phyloP scores from a whole-genome alignment of 2,329 filamentous ascomycete species.

The Fusarium burgessii region DNA sequence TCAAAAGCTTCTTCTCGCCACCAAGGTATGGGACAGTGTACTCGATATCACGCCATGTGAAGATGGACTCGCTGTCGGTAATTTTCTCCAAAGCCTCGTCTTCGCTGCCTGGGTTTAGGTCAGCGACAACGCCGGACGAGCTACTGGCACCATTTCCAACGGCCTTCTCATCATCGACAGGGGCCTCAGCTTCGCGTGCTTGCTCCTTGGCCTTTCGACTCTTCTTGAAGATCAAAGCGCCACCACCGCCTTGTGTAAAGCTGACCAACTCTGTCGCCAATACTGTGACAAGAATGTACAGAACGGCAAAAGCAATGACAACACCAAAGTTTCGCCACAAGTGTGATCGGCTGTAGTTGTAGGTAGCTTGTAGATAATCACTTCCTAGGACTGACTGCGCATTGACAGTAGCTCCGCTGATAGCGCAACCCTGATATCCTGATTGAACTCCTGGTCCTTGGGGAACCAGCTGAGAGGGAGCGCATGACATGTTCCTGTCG shows the following conservation, averaged over 20 bases:
- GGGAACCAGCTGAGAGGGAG: conserved; percentile 59
- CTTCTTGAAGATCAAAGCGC: conserved; percentile 78
- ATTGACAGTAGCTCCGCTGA: conserved; percentile 60
- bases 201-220: conserved; percentile 67
- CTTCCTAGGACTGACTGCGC: conserved; percentile 60
- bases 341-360: conserved; percentile 54
- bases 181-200: conserved; percentile 26
- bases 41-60: conserved; percentile 77
- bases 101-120: conserved; percentile 7
- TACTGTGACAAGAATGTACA: conserved; percentile 38
- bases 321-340: conserved; percentile 43
- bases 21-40: conserved; percentile 72
- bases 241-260: conserved; percentile 68
- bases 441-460: conserved; percentile 56
- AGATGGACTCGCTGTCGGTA: conserved; percentile 57
- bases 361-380: conserved; percentile 64
- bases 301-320: conserved; percentile 31
- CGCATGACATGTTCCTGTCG: conserved; percentile 63
- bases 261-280: conserved; percentile 34
- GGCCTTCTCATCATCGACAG: conserved; percentile 48
- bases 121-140: conserved; percentile 17
- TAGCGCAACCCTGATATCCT: conserved; percentile 65
- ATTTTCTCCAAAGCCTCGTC: conserved; percentile 41
- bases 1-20: conserved; percentile 50
- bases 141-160: conserved; percentile 7